phyloP scores from a whole-genome alignment of 2,329 filamentous ascomycete genomes.

The Chrysoporthe puriensis region DNA sequence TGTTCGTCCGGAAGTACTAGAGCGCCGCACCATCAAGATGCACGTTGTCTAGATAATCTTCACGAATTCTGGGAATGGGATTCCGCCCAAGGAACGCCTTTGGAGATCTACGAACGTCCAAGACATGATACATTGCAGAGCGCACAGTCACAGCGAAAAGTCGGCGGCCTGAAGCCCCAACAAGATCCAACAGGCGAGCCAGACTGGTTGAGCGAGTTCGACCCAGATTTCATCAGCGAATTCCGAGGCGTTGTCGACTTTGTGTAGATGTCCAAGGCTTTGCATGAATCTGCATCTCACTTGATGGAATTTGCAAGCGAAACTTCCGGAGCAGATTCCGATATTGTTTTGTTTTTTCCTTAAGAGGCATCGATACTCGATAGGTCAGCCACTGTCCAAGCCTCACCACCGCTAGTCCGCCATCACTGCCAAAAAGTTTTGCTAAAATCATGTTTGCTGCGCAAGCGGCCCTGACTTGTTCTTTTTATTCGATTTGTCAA shows the following conservation, averaged over 20 bases:
- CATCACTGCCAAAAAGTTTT: neutral
- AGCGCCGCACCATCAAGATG: too few species aligned
- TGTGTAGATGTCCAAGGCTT: constrained; percentile 8
- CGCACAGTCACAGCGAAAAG: neutral
- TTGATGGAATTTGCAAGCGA: neutral
- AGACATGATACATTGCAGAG: neutral
- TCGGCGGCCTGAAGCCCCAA: neutral
- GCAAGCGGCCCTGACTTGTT: neutral
- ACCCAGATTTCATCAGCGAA: constrained; percentile 17
- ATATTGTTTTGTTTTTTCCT: neutral
- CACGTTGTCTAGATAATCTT: too few species aligned
- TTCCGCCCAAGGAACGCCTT: neutral
- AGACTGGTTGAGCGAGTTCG: constrained; percentile 23
- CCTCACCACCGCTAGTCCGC: neutral
- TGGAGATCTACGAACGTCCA: neutral
- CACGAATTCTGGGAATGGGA: too few species aligned
- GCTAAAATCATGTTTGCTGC: neutral
- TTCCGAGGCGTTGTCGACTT: constrained; percentile 26
- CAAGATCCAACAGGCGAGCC: neutral
- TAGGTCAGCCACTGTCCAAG: too few species aligned
- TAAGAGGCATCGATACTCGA: neutral
- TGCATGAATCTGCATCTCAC: neutral
- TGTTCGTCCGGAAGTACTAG: too few species aligned
- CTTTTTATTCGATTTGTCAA: neutral
- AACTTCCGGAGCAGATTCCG: neutral